Conservation (phyloP, 2,329 filamentous ascomycete genomes). For the Colletotrichum graminicola region DNA sequence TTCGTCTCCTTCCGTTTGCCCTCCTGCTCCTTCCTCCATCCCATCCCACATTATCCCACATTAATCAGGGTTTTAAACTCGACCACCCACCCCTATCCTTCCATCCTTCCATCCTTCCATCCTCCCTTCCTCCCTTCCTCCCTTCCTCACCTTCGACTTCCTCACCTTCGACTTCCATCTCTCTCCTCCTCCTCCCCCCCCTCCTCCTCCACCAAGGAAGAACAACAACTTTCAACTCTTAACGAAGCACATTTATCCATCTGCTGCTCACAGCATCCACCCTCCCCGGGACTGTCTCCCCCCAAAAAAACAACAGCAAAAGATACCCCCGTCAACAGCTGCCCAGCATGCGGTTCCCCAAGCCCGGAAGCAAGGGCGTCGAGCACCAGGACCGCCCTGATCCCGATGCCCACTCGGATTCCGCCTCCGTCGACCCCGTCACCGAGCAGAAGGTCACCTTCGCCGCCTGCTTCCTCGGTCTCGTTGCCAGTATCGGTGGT, state of each 20-base stretch:
- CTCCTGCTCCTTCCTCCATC: background rate
- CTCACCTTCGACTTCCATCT: background rate
- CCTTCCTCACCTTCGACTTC: too few relatives aligned
- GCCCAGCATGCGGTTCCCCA: slow-evolving; percentile 39
- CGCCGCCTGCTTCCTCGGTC: slow-evolving; percentile 61
- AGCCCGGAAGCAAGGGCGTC: slow-evolving; percentile 37
- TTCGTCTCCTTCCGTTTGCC: slow-evolving; percentile 6
- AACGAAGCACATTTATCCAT: background rate
- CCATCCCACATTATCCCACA: slow-evolving; percentile 14
- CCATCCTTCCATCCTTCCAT: background rate
- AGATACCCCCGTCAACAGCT: slow-evolving; percentile 1
- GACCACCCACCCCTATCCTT: background rate
- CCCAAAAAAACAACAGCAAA: background rate
- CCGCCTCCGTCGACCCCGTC: slow-evolving; percentile 25
- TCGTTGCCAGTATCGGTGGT: slow-evolving; percentile 66
- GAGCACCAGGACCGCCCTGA: slow-evolving; percentile 35
- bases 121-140: background rate
- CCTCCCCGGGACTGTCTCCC: slow-evolving; percentile 6
- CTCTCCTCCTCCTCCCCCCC: background rate
- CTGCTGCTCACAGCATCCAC: background rate
- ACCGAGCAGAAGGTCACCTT: slow-evolving; percentile 51
- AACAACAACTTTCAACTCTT: background rate
- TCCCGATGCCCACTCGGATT: slow-evolving; percentile 10
- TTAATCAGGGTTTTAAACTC: slow-evolving; percentile 35
- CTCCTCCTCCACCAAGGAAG: background rate